A percentile compares a stretch with the other conserved stretches of the same genome.
These are phyloP conservation scores for Diplodia corticola DNA, from an alignment of 2,329 filamentous ascomycete genomes.

Conservation along the genomic window DNA sequence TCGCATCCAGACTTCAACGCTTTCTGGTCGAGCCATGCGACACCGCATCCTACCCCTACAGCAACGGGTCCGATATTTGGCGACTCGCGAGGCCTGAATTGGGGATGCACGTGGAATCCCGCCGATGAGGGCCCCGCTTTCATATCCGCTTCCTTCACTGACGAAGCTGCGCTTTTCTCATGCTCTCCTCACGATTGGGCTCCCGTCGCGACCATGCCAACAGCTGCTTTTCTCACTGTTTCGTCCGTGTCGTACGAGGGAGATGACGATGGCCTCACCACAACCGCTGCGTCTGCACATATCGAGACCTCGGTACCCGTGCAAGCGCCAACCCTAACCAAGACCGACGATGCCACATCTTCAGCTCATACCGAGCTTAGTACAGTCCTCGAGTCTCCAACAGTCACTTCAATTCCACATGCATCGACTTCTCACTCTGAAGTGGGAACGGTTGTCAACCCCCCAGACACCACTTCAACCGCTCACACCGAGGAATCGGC, in stretches of 20 bases:
- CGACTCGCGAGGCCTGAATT: constrained; percentile 1
- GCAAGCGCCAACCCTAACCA: neutral
- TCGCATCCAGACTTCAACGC: constrained; percentile 7
- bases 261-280: neutral
- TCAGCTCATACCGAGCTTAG: neutral
- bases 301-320: neutral
- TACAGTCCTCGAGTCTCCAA: too few species aligned
- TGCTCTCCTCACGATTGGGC: neutral
- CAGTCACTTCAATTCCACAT: too few species aligned
- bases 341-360: neutral
- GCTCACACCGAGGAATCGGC: neutral
- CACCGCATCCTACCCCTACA: neutral
- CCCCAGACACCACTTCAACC: neutral
- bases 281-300: neutral
- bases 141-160: neutral
- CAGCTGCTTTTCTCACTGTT: neutral
- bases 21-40: neutral
- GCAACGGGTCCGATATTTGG: neutral
- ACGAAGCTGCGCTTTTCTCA: neutral
- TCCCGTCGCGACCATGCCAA: neutral
- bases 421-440: too few species aligned
- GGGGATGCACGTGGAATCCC: neutral
- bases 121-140: neutral
- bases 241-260: constrained; percentile 7
- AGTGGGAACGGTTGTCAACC: neutral